A percentile compares a stretch with the other conserved stretches of the same genome.
These are phyloP conservation scores for Rhodotorula babjevae DNA, from an alignment of 768 basidiomycete genomes.

Conservation along the genomic window DNA sequence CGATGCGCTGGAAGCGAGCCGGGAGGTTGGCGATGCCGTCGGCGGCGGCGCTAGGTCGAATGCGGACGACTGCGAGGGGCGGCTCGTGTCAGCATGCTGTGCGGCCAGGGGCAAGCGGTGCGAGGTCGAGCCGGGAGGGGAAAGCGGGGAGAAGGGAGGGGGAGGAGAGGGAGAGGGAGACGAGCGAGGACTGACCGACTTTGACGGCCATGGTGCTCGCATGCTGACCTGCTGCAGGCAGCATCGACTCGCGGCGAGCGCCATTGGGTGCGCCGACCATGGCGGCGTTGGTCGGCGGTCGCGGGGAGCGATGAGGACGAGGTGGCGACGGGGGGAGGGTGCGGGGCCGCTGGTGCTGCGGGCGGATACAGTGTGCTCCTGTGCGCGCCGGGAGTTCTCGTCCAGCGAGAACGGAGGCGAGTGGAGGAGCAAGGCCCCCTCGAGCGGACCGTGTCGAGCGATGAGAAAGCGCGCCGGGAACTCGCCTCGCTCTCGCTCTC, in stretches of 20 bases:
- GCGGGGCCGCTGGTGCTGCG: too few relatives aligned
- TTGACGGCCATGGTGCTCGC: conserved; percentile 59
- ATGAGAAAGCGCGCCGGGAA: too few relatives aligned
- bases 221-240: not conserved
- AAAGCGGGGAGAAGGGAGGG: too few relatives aligned
- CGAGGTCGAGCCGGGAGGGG: too few relatives aligned
- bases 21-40: conserved; percentile 68
- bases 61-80: conserved; percentile 86
- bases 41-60: conserved; percentile 78
- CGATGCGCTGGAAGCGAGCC: conserved; percentile 83
- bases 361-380: not conserved
- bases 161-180: too few relatives aligned
- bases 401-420: not conserved
- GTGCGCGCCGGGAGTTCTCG: not conserved
- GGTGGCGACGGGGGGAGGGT: not conserved
- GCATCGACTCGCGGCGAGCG: not conserved
- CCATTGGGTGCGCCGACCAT: not conserved
- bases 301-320: not conserved
- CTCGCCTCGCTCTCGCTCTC: too few relatives aligned
- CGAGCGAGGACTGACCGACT: conserved; percentile 63
- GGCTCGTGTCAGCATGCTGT: too few relatives aligned
- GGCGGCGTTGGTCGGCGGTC: not conserved
- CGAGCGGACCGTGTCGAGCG: too few relatives aligned
- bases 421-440: too few relatives aligned
- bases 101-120: too few relatives aligned